Conservation (phyloP, 1,139 yeast genomes). For the Suhomyces taliae region DNA sequence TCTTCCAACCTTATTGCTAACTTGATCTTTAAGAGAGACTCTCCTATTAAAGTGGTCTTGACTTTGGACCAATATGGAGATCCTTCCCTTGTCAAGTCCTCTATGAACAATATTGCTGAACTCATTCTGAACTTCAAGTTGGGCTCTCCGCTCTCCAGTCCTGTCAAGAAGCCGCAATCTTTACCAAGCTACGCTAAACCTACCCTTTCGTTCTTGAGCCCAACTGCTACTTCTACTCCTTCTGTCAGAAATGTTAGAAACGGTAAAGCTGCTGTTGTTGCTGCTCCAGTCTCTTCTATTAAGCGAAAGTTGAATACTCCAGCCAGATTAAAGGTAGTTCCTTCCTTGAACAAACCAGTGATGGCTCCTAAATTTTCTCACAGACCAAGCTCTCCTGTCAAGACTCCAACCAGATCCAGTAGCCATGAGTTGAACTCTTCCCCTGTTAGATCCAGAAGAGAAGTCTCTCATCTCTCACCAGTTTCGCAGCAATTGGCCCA, state of each 20-base stretch:
- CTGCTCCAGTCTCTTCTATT: conserved; percentile 3
- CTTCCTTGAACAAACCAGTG: conserved; percentile 6
- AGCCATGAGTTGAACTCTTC: conserved; percentile 8
- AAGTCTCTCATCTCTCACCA: background rate
- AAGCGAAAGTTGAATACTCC: conserved; percentile 11
- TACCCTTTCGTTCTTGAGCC: conserved; percentile 26
- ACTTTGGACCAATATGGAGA: conserved; percentile 33
- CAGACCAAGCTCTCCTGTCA: background rate
- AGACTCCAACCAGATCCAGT: conserved; percentile 5
- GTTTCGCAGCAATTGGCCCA: conserved; percentile 1
- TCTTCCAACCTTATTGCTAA: conserved; percentile 32
- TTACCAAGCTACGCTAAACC: conserved; percentile 36
- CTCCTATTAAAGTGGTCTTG: conserved; percentile 26
- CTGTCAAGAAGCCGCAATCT: conserved; percentile 1
- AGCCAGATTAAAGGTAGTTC: conserved; percentile 10
- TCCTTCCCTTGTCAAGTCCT: conserved; percentile 25
- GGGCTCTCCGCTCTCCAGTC: conserved; percentile 10
- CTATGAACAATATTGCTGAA: conserved; percentile 28
- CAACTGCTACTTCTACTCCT: conserved; percentile 11
- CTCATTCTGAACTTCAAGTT: conserved; percentile 23
- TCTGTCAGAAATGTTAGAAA: background rate
- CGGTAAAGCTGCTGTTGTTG: background rate
- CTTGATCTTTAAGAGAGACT: conserved; percentile 25
- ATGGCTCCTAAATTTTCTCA: conserved; percentile 6
- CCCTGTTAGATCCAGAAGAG: conserved; percentile 5